Evolutionary conservation across 768 basidiomycete genomes (phyloP).

Genomic region (Trametes cubensis): DNA sequence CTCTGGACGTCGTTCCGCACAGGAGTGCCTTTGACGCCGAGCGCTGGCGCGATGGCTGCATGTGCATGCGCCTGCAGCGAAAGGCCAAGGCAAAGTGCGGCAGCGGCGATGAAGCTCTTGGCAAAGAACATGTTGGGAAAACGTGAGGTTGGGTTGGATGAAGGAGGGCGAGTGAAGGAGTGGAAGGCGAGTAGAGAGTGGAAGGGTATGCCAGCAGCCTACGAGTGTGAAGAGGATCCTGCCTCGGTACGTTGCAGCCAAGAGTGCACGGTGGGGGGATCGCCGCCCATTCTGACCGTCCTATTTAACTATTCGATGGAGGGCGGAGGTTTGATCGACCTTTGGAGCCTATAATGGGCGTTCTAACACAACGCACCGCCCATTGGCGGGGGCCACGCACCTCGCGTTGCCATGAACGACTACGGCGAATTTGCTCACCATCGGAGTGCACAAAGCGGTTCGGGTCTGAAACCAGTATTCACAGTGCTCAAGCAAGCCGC

Average conservation of each 20-base stretch:
- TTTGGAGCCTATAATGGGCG: neutral
- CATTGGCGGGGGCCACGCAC: neutral
- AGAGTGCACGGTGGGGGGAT: slow-evolving; percentile 9
- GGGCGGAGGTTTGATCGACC: neutral
- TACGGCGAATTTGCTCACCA: neutral
- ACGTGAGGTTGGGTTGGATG: slow-evolving; percentile 9
- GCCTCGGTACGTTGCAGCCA: slow-evolving; percentile 25
- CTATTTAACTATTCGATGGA: neutral
- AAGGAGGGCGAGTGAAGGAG: neutral
- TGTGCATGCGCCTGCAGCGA: slow-evolving; percentile 45
- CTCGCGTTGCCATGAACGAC: slow-evolving; percentile 5
- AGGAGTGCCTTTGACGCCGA: slow-evolving; percentile 36
- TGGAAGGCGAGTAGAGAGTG: neutral
- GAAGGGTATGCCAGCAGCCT: slow-evolving; percentile 15
- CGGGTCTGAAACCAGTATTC: neutral
- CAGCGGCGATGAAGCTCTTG: slow-evolving; percentile 32
- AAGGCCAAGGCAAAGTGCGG: slow-evolving; percentile 38
- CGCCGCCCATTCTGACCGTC: neutral
- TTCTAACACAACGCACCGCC: too few species aligned
- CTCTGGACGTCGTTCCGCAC: slow-evolving; percentile 35
- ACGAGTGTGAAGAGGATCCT: slow-evolving; percentile 26
- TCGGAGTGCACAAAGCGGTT: slow-evolving; percentile 1
- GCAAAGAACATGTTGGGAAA: slow-evolving; percentile 29
- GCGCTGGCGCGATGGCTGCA: slow-evolving; percentile 45
- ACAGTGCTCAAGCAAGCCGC: neutral